A percentile compares a stretch with the other conserved stretches of the same genome.
Conservation (phyloP, 2,329 filamentous ascomycete genomes). For the Xylariaceae sp. region DNA sequence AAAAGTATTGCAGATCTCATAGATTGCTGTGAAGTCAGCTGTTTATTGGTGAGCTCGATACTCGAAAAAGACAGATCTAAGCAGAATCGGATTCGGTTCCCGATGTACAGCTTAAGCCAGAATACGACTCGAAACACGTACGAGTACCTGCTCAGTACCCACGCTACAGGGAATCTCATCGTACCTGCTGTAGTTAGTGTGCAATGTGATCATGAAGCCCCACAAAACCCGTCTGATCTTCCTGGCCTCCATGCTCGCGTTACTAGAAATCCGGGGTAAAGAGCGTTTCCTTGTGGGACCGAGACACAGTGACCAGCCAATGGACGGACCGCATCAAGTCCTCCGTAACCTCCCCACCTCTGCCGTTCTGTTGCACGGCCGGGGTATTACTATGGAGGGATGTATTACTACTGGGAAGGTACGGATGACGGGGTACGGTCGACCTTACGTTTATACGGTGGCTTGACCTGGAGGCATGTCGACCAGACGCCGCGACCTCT, state of each 20-base stretch:
- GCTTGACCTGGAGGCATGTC: slow-evolving; percentile 6
- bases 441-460: neutral
- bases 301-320: slow-evolving; percentile 13
- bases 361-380: slow-evolving; percentile 5
- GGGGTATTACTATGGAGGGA: neutral
- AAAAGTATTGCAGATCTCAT: no score
- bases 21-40: no score
- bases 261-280: slow-evolving; percentile 29
- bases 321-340: slow-evolving; percentile 1
- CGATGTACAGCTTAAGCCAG: no score
- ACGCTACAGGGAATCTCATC: neutral
- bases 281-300: slow-evolving; percentile 12
- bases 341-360: slow-evolving; percentile 17
- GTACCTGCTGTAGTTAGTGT: neutral
- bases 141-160: neutral
- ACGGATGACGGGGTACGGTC: neutral
- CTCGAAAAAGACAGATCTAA: no score
- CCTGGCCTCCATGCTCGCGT: slow-evolving; percentile 14
- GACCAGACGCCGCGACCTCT: slow-evolving; percentile 1
- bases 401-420: neutral
- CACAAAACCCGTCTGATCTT: slow-evolving; percentile 24
- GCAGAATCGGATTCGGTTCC: no score
- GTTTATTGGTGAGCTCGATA: no score
- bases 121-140: no score
- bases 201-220: slow-evolving; percentile 19